Evolutionary conservation across 306 rosid species (phyloP).

Genomic region (Rubus idaeus): DNA sequence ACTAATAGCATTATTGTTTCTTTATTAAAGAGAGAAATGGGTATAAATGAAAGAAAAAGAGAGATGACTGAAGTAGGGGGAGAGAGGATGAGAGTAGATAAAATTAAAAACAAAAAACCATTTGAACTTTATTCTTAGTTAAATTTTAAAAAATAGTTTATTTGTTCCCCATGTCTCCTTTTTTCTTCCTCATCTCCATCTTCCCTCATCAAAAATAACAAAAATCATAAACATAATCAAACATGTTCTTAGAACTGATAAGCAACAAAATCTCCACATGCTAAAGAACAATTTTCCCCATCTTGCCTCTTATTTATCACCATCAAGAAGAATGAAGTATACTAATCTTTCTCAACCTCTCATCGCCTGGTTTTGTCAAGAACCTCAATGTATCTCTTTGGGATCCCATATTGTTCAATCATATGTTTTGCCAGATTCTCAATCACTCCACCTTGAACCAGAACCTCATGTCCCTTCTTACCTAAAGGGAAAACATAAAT

Average conservation of each 20-base stretch:
- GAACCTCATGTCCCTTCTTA: constrained; percentile 82
- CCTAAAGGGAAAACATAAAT: constrained; percentile 39
- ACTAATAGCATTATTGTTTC: background rate
- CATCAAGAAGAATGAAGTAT: constrained; percentile 1
- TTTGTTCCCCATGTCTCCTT: background rate
- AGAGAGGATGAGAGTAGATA: background rate
- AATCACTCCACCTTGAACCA: constrained; percentile 94
- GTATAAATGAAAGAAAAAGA: too few relatives aligned
- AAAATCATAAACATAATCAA: background rate
- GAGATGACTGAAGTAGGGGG: background rate
- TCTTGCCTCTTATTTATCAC: background rate
- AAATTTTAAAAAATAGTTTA: background rate
- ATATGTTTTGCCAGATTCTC: constrained; percentile 80
- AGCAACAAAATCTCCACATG: background rate
- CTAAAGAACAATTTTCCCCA: background rate
- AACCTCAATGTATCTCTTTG: constrained; percentile 88
- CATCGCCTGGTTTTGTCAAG: constrained; percentile 78
- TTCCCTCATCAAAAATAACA: background rate
- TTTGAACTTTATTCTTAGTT: background rate
- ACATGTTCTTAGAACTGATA: background rate
- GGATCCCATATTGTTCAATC: constrained; percentile 86
- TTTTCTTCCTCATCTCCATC: background rate
- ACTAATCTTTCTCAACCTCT: constrained; percentile 11
- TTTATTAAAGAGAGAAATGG: background rate
- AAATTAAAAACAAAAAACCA: background rate